These are phyloP conservation scores for Solanum aculeatissimum DNA, from an alignment of 305 asterid genomes.

Conservation along the genomic window DNA sequence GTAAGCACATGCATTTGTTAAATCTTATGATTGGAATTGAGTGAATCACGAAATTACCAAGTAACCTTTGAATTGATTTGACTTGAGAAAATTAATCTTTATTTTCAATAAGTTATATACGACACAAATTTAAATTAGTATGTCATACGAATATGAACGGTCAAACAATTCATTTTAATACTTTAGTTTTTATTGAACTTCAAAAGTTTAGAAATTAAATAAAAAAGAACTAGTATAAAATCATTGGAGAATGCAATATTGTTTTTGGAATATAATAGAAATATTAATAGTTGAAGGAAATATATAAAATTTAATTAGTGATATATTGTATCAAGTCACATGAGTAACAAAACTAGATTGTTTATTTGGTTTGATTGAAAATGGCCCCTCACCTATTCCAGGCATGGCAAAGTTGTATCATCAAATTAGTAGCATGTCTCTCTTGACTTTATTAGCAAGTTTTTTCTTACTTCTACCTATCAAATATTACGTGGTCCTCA, in stretches of 20 bases:
- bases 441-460: background rate
- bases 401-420: background rate
- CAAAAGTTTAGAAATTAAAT: background rate
- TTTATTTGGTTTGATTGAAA: background rate
- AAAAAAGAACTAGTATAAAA: background rate
- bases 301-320: background rate
- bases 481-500: background rate
- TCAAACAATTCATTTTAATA: background rate
- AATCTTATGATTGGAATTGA: background rate
- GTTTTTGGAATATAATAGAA: background rate
- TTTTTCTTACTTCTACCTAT: background rate
- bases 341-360: background rate
- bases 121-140: background rate
- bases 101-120: background rate
- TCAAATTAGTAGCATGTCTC: background rate
- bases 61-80: background rate
- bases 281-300: background rate
- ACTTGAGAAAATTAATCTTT: background rate
- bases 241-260: background rate
- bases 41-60: background rate
- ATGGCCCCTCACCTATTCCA: background rate
- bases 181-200: background rate
- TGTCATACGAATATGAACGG: background rate
- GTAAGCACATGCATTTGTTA: slow-evolving; percentile 11
- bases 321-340: background rate